Evolutionary conservation across 306 rosid genomes (phyloP), one percentile per base, ranked within the genome.

Genomic region (Vigna nakashimae): DNA sequence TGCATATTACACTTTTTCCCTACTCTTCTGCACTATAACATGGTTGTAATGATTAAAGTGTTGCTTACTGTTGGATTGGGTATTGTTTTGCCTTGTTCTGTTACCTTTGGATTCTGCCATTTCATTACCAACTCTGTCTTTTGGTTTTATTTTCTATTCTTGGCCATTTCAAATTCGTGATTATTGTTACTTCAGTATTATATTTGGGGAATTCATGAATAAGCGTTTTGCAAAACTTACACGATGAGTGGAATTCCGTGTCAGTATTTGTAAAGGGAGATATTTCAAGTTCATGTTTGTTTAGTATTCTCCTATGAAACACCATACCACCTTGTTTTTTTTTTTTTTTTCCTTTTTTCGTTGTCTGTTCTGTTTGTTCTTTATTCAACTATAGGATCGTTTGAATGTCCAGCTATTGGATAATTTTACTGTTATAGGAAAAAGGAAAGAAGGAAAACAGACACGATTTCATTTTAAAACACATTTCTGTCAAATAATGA

Each of bases 41-140:
- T 51, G 62, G 43, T 34, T 17, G 52, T 46, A 13, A 22, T 46
- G 62, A 58, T 57, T 6, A n/a, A 22, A 36, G 13, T 24, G 66
- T 66, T 73, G 56, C 40, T 36, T 52, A 51, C 22, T 62, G 38
- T 79, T 75, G 80, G 68, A 9, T 60, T 17, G 68, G 65, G n/a
- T 69, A 11, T 48, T 55, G 53, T n/a, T 74, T 11, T 65, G 15
- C 49, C 22, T 66, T 50, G 38, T 82, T 65, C 53, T 48, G 60
- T 65, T 73, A 53, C 42, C 16, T 69, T 12, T 48, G 76, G 53
- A 60, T 73, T 78, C 55, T 65, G 26, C 38, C 7, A 4, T 36
- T 76, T 38, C 45, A 36, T 26, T 65, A 9, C 52, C 24, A 30
- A 26, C 28, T 9, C 50, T 55, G 18, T 16, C 28, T 43, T 2